These are phyloP conservation scores for Aureobasidium lini DNA, from an alignment of 2,329 filamentous ascomycete species.

Conservation along the genomic window DNA sequence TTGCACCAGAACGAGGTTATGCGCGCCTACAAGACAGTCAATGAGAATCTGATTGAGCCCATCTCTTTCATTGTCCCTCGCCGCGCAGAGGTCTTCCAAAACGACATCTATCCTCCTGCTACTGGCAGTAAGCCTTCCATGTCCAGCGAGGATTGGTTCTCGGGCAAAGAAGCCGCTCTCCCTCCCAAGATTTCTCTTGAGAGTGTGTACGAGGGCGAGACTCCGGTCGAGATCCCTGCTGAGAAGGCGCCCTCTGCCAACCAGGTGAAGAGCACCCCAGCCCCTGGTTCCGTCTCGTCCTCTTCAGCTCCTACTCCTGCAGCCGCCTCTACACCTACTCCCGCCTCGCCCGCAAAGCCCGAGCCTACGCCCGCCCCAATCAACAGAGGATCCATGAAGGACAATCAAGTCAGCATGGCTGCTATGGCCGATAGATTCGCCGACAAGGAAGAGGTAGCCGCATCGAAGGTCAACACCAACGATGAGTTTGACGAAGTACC, in stretches of 20 bases:
- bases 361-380: constrained; percentile 42
- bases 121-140: constrained; percentile 73
- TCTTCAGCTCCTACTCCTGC: constrained; percentile 19
- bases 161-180: constrained; percentile 66
- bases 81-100: constrained; percentile 89
- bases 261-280: constrained; percentile 31
- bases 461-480: constrained; percentile 52
- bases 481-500: constrained; percentile 83
- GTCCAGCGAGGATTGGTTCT: constrained; percentile 74
- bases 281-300: constrained; percentile 16
- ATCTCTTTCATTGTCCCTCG: constrained; percentile 96
- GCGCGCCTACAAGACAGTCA: constrained; percentile 94
- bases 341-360: constrained; percentile 34
- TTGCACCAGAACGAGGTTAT: constrained; percentile 95
- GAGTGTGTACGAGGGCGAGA: constrained; percentile 78
- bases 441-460: constrained; percentile 58
- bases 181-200: constrained; percentile 92
- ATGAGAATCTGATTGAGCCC: constrained; percentile 88
- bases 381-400: constrained; percentile 55
- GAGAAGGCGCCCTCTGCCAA: constrained; percentile 52
- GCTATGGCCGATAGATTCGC: constrained; percentile 80
- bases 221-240: constrained; percentile 66
- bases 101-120: constrained; percentile 90
- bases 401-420: constrained; percentile 82
- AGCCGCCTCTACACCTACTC: constrained; percentile 34